Percentiles rank a stretch among this genome's conserved stretches.
Conservation (phyloP, 208 protist species). For the Blastocrithidia nonstop region DNA sequence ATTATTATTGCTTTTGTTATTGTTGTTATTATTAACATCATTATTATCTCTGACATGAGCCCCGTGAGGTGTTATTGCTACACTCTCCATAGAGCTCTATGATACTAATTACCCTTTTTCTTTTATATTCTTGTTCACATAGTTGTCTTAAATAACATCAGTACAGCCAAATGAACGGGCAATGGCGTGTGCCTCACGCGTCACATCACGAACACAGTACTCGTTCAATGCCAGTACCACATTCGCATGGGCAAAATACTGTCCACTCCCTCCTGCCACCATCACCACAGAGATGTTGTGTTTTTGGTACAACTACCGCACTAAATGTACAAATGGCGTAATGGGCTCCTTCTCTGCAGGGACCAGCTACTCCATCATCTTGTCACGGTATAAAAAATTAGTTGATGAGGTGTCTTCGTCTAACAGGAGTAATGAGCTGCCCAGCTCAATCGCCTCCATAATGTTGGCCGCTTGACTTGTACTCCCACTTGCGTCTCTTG, state of each 20-base stretch:
- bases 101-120: too few species aligned
- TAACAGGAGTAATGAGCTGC: slow-evolving; percentile 69
- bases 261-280: slow-evolving; percentile 86
- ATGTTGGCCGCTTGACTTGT: slow-evolving; percentile 88
- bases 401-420: slow-evolving; percentile 94
- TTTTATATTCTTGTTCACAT: too few species aligned
- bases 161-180: neutral
- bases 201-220: slow-evolving; percentile 70
- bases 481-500: slow-evolving; percentile 77
- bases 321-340: slow-evolving; percentile 74
- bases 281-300: slow-evolving; percentile 68
- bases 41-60: too few species aligned
- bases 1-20: too few species aligned
- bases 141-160: neutral
- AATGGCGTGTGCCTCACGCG: slow-evolving; percentile 43
- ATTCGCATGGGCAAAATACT: slow-evolving; percentile 87
- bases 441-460: slow-evolving; percentile 89
- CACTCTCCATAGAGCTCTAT: too few species aligned
- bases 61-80: too few species aligned
- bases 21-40: too few species aligned
- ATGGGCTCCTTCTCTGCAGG: slow-evolving; percentile 83
- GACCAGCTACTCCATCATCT: slow-evolving; percentile 83
- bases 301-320: slow-evolving; percentile 38
- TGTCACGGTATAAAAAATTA: slow-evolving; percentile 93
- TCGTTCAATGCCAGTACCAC: slow-evolving; percentile 75